phyloP scores from a whole-genome alignment of 2,329 filamentous ascomycete species.

The Podosphaera xanthii region DNA sequence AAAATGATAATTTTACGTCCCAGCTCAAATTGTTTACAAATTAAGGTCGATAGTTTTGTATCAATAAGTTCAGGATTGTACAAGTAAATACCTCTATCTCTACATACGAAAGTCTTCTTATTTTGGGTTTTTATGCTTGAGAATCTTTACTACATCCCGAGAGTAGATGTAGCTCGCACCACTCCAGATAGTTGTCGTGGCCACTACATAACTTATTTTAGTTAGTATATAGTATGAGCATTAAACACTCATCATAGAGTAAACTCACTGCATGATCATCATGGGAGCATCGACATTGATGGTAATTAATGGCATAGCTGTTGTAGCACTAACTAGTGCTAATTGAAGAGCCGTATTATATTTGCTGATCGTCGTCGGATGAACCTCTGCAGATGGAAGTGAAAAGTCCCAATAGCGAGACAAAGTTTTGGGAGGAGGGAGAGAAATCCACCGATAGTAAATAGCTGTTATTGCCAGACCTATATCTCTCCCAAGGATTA shows the following conservation, averaged over 20 bases:
- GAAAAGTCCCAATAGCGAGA: constrained; percentile 92
- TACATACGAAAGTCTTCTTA: background rate
- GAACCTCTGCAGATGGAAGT: constrained; percentile 66
- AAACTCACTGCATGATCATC: constrained; percentile 37
- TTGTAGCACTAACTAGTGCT: constrained; percentile 62
- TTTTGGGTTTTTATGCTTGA: constrained; percentile 21
- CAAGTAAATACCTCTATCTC: too few species aligned
- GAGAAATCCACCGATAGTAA: constrained; percentile 87
- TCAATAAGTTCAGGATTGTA: too few species aligned
- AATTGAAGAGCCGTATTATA: constrained; percentile 88
- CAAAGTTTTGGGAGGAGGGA: constrained; percentile 85
- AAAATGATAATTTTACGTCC: too few species aligned
- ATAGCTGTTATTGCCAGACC: constrained; percentile 67
- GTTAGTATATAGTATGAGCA: background rate
- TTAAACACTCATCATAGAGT: background rate
- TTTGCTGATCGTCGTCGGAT: constrained; percentile 65
- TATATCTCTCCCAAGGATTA: constrained; percentile 76
- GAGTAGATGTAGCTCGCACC: constrained; percentile 78
- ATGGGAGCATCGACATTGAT: constrained; percentile 30
- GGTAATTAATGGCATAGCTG: constrained; percentile 55
- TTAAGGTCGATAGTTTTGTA: too few species aligned
- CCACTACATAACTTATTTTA: constrained; percentile 46
- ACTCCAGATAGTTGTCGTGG: constrained; percentile 77
- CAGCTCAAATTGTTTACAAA: too few species aligned
- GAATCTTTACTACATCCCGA: constrained; percentile 78